Percentiles rank a stretch among this genome's conserved stretches.
These are phyloP conservation scores for Leishmania major DNA, from an alignment of 208 protist genomes.

Conservation along the genomic window DNA sequence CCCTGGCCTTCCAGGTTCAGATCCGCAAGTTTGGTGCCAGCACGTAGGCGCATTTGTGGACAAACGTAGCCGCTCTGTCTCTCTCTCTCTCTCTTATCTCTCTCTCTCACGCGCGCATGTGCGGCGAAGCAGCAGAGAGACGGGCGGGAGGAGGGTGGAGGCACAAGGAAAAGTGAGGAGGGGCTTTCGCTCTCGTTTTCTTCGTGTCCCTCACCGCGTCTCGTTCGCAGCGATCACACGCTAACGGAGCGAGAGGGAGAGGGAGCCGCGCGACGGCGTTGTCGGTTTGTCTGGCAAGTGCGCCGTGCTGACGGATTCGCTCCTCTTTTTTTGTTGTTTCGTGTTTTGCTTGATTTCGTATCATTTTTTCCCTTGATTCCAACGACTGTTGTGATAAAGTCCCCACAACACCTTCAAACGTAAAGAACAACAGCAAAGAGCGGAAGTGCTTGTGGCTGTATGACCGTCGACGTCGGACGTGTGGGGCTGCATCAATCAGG, in stretches of 20 bases:
- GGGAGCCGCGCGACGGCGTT: neutral
- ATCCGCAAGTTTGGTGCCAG: conserved; percentile 11
- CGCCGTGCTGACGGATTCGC: neutral
- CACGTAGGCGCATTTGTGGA: neutral
- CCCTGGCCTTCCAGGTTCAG: conserved; percentile 80
- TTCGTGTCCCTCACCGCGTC: neutral
- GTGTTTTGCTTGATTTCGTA: neutral
- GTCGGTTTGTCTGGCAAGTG: neutral
- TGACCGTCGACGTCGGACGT: neutral
- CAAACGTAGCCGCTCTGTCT: neutral
- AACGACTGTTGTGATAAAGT: too few species aligned
- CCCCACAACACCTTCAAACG: neutral
- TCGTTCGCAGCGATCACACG: neutral
- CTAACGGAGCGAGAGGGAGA: neutral
- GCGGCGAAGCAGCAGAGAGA: neutral
- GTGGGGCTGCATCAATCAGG: neutral
- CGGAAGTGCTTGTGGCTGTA: neutral
- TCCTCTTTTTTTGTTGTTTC: neutral
- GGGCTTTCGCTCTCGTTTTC: neutral
- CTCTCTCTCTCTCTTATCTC: neutral
- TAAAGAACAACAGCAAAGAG: neutral
- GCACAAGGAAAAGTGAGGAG: neutral
- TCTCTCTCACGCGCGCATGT: neutral
- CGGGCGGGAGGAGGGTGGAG: neutral
- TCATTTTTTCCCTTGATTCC: neutral